Conservation (phyloP, 2,329 filamentous ascomycete genomes). For the Teratosphaeriaceae sp. region DNA sequence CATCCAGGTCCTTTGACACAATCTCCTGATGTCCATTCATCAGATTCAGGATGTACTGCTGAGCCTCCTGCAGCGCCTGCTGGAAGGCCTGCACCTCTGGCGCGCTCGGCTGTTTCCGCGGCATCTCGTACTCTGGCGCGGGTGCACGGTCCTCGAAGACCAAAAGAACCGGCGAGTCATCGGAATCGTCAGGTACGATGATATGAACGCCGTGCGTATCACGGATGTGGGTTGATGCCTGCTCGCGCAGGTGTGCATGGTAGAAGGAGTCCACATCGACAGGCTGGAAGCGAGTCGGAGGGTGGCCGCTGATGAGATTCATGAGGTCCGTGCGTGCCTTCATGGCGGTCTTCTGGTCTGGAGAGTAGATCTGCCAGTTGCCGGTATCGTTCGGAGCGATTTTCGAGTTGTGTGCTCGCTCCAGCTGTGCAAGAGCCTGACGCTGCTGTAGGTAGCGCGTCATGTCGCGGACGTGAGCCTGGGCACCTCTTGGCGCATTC, state of each 20-base stretch:
- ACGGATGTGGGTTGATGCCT: slow-evolving; percentile 57
- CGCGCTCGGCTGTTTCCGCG: slow-evolving; percentile 49
- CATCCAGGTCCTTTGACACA: slow-evolving; percentile 46
- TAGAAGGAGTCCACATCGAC: slow-evolving; percentile 71
- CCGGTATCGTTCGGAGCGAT: slow-evolving; percentile 71
- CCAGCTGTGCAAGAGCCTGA: slow-evolving; percentile 73
- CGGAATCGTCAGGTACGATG: slow-evolving; percentile 59
- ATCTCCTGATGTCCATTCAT: slow-evolving; percentile 51
- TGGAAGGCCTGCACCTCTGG: slow-evolving; percentile 52
- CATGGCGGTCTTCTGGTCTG: slow-evolving; percentile 75
- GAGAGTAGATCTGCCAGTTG: slow-evolving; percentile 82
- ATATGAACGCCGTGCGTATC: slow-evolving; percentile 66
- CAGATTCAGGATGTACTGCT: slow-evolving; percentile 48
- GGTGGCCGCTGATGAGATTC: slow-evolving; percentile 65
- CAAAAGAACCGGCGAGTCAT: slow-evolving; percentile 57
- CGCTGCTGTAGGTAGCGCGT: slow-evolving; percentile 82
- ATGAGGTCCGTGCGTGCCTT: slow-evolving; percentile 70
- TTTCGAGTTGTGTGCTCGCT: slow-evolving; percentile 73
- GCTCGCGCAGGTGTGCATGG: slow-evolving; percentile 62
- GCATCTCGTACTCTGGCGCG: slow-evolving; percentile 46
- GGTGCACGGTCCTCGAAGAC: slow-evolving; percentile 65
- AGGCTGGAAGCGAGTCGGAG: slow-evolving; percentile 62
- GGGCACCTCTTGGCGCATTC: slow-evolving; percentile 63
- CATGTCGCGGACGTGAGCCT: slow-evolving; percentile 74
- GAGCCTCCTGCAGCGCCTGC: slow-evolving; percentile 51